Percentiles rank a stretch among this genome's conserved stretches.
Conservation (phyloP, 805 yeast species). For the Lipomyces sp. region DNA sequence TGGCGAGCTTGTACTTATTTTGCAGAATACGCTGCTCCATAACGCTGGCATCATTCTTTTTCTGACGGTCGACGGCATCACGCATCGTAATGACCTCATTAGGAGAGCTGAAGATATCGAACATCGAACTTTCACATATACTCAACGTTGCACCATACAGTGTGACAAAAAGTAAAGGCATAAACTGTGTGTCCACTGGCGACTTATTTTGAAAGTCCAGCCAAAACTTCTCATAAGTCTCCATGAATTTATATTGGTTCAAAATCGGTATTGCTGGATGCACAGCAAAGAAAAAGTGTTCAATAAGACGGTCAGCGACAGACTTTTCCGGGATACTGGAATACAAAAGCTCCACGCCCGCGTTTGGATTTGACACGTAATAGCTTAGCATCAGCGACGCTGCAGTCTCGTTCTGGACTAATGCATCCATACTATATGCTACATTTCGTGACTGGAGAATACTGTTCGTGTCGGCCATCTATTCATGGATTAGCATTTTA, state of each 20-base stretch:
- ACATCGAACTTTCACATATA: slow-evolving; percentile 20
- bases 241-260: slow-evolving; percentile 6
- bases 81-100: slow-evolving; percentile 10
- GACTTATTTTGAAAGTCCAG: background rate
- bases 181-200: slow-evolving; percentile 9
- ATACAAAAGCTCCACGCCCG: slow-evolving; percentile 10
- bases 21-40: slow-evolving; percentile 14
- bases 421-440: slow-evolving; percentile 19
- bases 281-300: slow-evolving; percentile 25
- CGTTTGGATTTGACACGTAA: slow-evolving; percentile 16
- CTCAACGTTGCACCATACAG: slow-evolving; percentile 23
- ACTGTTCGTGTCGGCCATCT: slow-evolving; percentile 27
- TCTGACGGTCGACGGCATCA: slow-evolving; percentile 15
- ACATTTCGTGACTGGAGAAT: slow-evolving; percentile 19
- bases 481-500: background rate
- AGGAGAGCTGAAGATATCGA: slow-evolving; percentile 12
- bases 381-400: slow-evolving; percentile 14
- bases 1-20: slow-evolving; percentile 19
- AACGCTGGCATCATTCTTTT: slow-evolving; percentile 5
- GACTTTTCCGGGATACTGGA: slow-evolving; percentile 20
- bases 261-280: slow-evolving; percentile 29
- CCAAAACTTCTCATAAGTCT: slow-evolving; percentile 25
- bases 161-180: slow-evolving; percentile 23
- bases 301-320: slow-evolving; percentile 19
- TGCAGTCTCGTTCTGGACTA: slow-evolving; percentile 19